These are phyloP conservation scores for Leccinum pachyderme DNA, from an alignment of 1,284 basidiomycete genomes.

Conservation along the genomic window DNA sequence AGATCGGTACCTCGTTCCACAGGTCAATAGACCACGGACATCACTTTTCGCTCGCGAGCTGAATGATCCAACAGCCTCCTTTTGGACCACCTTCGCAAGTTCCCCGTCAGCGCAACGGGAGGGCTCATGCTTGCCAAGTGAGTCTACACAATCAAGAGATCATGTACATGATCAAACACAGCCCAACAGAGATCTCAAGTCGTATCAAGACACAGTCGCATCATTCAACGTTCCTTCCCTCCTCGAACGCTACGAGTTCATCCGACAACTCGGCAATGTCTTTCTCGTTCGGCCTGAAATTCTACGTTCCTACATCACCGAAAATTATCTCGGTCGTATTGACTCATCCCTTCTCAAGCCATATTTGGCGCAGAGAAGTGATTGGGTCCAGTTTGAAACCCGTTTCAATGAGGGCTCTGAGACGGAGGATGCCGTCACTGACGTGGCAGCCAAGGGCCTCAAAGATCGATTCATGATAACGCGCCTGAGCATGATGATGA, in stretches of 20 bases:
- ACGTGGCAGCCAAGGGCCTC: constrained; percentile 48
- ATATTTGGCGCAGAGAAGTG: constrained; percentile 87
- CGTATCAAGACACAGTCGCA: constrained; percentile 90
- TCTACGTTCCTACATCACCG: constrained; percentile 89
- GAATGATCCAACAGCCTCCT: constrained; percentile 59
- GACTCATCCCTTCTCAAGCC: constrained; percentile 86
- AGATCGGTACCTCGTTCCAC: constrained; percentile 94
- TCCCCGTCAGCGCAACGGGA: constrained; percentile 94
- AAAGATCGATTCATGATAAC: constrained; percentile 67
- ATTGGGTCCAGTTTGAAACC: constrained; percentile 82
- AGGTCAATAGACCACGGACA: constrained; percentile 44
- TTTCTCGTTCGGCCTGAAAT: constrained; percentile 95
- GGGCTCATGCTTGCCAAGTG: constrained; percentile 98
- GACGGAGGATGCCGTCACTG: constrained; percentile 42
- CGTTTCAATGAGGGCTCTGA: constrained; percentile 63
- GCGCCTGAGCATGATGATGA: constrained; percentile 78
- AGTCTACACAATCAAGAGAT: constrained; percentile 29
- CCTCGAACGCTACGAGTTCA: constrained; percentile 96
- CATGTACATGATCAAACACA: constrained; percentile 1
- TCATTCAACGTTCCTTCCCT: constrained; percentile 82
- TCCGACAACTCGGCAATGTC: constrained; percentile 95
- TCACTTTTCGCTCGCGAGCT: constrained; percentile 2
- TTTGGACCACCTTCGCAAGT: constrained; percentile 94
- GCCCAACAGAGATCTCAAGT: constrained; percentile 81
- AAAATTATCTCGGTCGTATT: constrained; percentile 88